Evolutionary conservation across 495 filamentous ascomycete genomes (phyloP), one percentile per base, ranked within the genome.

Genomic region (Aspergillus panamensis): DNA sequence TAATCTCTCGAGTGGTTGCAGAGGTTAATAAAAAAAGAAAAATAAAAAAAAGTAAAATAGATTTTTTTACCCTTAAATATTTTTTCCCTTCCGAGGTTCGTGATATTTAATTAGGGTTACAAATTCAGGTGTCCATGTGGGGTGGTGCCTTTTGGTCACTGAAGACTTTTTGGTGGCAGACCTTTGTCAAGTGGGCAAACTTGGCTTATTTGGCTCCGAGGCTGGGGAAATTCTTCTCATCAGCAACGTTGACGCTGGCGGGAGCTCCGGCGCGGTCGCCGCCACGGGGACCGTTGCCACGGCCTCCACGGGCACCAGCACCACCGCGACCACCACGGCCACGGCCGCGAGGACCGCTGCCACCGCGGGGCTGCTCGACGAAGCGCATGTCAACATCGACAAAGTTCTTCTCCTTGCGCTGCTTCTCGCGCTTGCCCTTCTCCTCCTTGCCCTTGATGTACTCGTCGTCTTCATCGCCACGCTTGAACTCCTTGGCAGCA

Each of bases 391-490:
- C 94, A 56, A 98, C 87, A 58, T 95, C 90, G 58, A 98, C 72
- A 72, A 86, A 67, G 72, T 88, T 84, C 86, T 96, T 97, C 73
- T 87, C 80, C 85, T 96, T 96, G 79, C 88, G 88, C 80, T 94
- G 87, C 69, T 90, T 87, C 76, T 89, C 83, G 65, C 91, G 88
- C 84, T 89, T 87, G 69, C 82, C 74, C 85, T 96, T 97, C 72
- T 87, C 87, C 48, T 79, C 82, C 57, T 80, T 75, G 64, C 81
- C 90, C 67, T 87, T 75, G 69, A 97, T 84, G 80, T 88, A 96
- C 57, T 81, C 80, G 40, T 87, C 86, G 58, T 88, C 85, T 25
- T 83, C 80, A 51, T 91, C 83, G 45, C 85, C 83, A 69, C 87
- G 88, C 72, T 75, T 69, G 57, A 97, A 70, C 58, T 89, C 80